Conservation (phyloP, 371 early-diverging fungal genomes). For the Basidiobolus meristosporus region DNA sequence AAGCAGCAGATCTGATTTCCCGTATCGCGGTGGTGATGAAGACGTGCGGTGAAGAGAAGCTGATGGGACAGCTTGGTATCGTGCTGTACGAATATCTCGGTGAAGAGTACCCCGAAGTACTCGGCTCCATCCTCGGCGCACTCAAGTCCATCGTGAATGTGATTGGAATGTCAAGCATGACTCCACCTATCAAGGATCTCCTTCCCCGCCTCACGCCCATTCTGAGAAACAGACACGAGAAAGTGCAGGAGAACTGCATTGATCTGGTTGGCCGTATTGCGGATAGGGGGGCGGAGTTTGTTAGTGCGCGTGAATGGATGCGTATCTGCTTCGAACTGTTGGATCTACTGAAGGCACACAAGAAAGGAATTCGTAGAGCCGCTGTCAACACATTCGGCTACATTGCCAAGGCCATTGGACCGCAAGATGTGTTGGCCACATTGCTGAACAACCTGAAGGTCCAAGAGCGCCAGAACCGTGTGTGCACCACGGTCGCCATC, state of each 20-base stretch:
- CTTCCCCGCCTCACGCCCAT: constrained; percentile 92
- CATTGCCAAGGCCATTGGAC: constrained; percentile 97
- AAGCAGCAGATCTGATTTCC: constrained; percentile 89
- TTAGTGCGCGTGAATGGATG: constrained; percentile 98
- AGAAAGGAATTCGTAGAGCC: constrained; percentile 86
- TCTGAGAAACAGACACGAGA: constrained; percentile 91
- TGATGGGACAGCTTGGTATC: constrained; percentile 79
- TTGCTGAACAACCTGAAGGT: constrained; percentile 93
- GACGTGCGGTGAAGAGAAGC: constrained; percentile 83
- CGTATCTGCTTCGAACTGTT: constrained; percentile 94
- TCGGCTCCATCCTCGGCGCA: constrained; percentile 84
- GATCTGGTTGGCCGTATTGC: constrained; percentile 94
- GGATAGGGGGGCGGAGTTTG: constrained; percentile 93
- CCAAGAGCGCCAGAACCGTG: constrained; percentile 95
- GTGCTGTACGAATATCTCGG: constrained; percentile 93
- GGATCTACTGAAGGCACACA: constrained; percentile 90
- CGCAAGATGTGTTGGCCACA: constrained; percentile 95
- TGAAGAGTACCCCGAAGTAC: constrained; percentile 95
- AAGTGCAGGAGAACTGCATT: constrained; percentile 84
- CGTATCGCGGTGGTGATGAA: constrained; percentile 86
- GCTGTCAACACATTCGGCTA: constrained; percentile 95
- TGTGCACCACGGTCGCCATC: constrained; percentile 95
- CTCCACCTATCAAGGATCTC: constrained; percentile 92
- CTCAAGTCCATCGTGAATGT: constrained; percentile 87
- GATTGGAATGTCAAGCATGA: constrained; percentile 94